phyloP scores from a whole-genome alignment of 306 rosid genomes.

The Corylus heterophylla region DNA sequence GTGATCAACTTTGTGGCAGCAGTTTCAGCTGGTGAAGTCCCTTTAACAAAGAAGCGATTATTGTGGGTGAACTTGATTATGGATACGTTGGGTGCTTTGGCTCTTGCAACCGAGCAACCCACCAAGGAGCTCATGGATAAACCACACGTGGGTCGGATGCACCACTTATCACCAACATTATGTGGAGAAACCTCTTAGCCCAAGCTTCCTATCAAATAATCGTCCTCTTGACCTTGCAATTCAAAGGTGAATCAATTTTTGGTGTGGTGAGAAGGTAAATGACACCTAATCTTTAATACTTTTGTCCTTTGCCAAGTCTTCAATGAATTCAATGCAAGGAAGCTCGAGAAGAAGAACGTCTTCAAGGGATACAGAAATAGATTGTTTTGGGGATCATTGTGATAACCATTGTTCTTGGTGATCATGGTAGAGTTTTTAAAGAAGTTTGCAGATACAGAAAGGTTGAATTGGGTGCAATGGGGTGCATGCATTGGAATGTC shows the following conservation, averaged over 20 bases:
- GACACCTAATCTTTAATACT: constrained; percentile 29
- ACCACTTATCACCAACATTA: background rate
- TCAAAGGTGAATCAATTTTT: constrained; percentile 22
- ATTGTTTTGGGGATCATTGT: constrained; percentile 19
- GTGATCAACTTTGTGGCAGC: constrained; percentile 19
- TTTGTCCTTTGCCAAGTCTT: constrained; percentile 31
- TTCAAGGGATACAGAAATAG: constrained; percentile 24
- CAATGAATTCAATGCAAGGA: constrained; percentile 32
- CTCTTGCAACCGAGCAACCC: constrained; percentile 29
- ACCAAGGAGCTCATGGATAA: constrained; percentile 17
- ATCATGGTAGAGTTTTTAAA: constrained; percentile 27
- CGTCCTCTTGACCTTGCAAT: constrained; percentile 15
- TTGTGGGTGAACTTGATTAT: constrained; percentile 31
- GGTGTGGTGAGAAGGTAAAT: constrained; percentile 16
- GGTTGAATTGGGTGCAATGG: constrained; percentile 33
- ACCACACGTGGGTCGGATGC: background rate
- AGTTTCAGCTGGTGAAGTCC: constrained; percentile 21
- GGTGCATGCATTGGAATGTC: constrained; percentile 17
- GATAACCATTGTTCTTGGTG: constrained; percentile 21
- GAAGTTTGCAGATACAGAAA: constrained; percentile 29
- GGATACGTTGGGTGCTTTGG: constrained; percentile 32
- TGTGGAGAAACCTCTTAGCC: constrained; percentile 30
- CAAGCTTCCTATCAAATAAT: constrained; percentile 26
- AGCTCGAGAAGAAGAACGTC: constrained; percentile 31
- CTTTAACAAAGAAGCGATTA: constrained; percentile 18